Percentiles rank a stretch among this genome's conserved stretches.
These are phyloP conservation scores for Curvularia lunata DNA, from an alignment of 2,329 filamentous ascomycete genomes.

Conservation along the genomic window DNA sequence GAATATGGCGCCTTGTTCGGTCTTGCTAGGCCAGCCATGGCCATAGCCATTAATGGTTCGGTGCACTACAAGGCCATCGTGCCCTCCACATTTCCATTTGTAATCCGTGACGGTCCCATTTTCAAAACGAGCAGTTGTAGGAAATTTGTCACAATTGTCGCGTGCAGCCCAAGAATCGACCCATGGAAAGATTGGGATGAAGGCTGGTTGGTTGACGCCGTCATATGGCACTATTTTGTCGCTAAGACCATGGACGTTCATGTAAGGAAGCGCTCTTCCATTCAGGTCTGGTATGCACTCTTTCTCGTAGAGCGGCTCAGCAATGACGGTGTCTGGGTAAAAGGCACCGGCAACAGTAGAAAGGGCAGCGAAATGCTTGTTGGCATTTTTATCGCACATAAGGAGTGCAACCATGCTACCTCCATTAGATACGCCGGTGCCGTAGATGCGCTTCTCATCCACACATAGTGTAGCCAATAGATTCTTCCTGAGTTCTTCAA, in stretches of 20 bases:
- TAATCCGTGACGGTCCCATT: slow-evolving; percentile 18
- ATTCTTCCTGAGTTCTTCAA: slow-evolving; percentile 48
- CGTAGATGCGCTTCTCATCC: slow-evolving; percentile 53
- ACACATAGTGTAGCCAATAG: slow-evolving; percentile 53
- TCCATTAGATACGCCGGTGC: slow-evolving; percentile 60
- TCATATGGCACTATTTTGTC: slow-evolving; percentile 34
- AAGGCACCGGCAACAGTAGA: slow-evolving; percentile 54
- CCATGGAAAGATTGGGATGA: slow-evolving; percentile 24
- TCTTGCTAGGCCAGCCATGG: slow-evolving; percentile 33
- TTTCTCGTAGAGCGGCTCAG: slow-evolving; percentile 26
- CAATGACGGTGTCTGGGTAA: slow-evolving; percentile 41
- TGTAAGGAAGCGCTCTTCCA: slow-evolving; percentile 17
- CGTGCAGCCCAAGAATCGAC: slow-evolving; percentile 19
- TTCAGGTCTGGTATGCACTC: slow-evolving; percentile 16
- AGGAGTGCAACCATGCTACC: slow-evolving; percentile 57
- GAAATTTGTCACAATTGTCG: slow-evolving; percentile 14
- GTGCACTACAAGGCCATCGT: slow-evolving; percentile 24
- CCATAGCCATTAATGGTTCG: slow-evolving; percentile 27
- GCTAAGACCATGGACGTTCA: slow-evolving; percentile 32
- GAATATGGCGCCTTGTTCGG: slow-evolving; percentile 25
- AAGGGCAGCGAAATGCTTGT: slow-evolving; percentile 55
- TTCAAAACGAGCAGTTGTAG: slow-evolving; percentile 7
- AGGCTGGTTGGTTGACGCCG: slow-evolving; percentile 24
- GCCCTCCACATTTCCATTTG: slow-evolving; percentile 25
- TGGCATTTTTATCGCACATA: slow-evolving; percentile 50